Evolutionary conservation across 2,329 filamentous ascomycete genomes (phyloP), one percentile per base, ranked within the genome.

Genomic region (Sphaerulina populicola): DNA sequence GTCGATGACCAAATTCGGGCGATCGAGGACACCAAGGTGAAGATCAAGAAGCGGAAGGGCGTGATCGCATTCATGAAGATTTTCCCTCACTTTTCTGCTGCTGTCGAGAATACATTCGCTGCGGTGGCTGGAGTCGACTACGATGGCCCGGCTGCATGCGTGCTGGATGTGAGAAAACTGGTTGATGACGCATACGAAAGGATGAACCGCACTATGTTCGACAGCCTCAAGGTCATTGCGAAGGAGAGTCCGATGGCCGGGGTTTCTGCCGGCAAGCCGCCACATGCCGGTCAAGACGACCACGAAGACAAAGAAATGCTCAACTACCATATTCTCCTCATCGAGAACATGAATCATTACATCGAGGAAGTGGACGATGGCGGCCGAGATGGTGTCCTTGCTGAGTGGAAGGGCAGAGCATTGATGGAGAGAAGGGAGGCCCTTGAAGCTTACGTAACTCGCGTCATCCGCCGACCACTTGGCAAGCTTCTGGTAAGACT

Each of bases 321-420:
- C 54, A 97, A 97, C 71, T 95, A 94, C 71, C 90, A 97, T 69
- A 95, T 98, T 62, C 77, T 97, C 31, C 77, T 97, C 48, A 97
- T 98, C 60, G 91, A 98, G 69, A 98, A 98, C 69, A 96, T 96
- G 89, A 94, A 96, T 65, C 89, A 95, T 69, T 97, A 94, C 71
- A 75, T 93, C 9, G 90, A 97, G 66, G 90, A 96, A 68, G 85
- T 94, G 7, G 88, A 94, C 59, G 73, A 84, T 12, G 64, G 62
- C 6, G 61, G 60, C 8, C 77, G 79, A 35, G 81, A 93, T 56
- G 78, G 85, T 6, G 81, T 94, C 0, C 77, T 97, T 4, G 82
- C 87, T 54, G 82, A 87, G 60, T 96, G 90, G 87, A 85, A 83
- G 64, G 80, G 83, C 36, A 83, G 85, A 51, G 93, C 91, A 1